phyloP scores from a whole-genome alignment of 805 yeast genomes.

The Teunomyces kruisii region DNA sequence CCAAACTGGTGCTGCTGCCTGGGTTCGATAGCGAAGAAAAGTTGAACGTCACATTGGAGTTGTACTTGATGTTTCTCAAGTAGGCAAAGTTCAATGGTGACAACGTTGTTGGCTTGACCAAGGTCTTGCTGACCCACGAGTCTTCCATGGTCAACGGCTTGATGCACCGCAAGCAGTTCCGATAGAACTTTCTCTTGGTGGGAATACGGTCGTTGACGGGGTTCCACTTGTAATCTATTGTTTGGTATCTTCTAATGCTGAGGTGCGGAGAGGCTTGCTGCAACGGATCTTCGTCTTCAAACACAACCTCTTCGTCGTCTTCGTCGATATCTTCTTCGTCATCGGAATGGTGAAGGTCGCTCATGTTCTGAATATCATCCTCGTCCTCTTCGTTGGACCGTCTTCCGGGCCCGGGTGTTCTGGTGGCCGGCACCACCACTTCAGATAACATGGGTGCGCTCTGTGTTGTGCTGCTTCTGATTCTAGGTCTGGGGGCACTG shows the following conservation, averaged over 20 bases:
- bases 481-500: neutral
- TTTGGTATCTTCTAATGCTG: neutral
- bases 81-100: slow-evolving; percentile 21
- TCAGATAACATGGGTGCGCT: neutral
- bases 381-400: slow-evolving; percentile 10
- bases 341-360: slow-evolving; percentile 30
- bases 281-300: slow-evolving; percentile 1
- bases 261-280: neutral
- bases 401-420: neutral
- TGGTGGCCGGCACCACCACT: neutral
- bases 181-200: slow-evolving; percentile 41
- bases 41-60: neutral
- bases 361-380: slow-evolving; percentile 24
- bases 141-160: slow-evolving; percentile 53
- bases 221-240: slow-evolving; percentile 41
- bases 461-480: neutral
- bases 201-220: slow-evolving; percentile 38
- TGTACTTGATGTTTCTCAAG: slow-evolving; percentile 18
- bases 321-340: slow-evolving; percentile 23
- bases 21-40: neutral
- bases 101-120: slow-evolving; percentile 38
- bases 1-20: slow-evolving; percentile 17
- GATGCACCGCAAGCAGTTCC: slow-evolving; percentile 58
- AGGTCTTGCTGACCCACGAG: slow-evolving; percentile 50
- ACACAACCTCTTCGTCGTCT: slow-evolving; percentile 8